phyloP scores from a whole-genome alignment of 306 rosid genomes.

The Carpinus fangiana region DNA sequence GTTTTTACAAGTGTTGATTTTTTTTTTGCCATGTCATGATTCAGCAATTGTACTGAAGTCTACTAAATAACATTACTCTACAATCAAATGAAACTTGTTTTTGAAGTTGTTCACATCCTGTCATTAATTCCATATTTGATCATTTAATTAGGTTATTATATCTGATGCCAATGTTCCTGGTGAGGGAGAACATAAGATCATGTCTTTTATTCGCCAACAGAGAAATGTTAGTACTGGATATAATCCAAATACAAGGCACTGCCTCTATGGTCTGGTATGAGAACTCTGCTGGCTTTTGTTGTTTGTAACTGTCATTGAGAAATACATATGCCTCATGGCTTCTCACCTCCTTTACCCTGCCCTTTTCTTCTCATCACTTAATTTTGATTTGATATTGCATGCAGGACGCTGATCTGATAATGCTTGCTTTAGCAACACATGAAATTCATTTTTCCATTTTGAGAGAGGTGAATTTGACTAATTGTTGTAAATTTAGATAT shows the following conservation, averaged over 20 bases:
- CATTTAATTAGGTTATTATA: slow-evolving; percentile 40
- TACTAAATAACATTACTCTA: no score
- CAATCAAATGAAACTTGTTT: no score
- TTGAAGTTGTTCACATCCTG: not conserved
- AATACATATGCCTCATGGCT: not conserved
- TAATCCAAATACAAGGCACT: slow-evolving; percentile 53
- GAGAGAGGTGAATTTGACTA: slow-evolving; percentile 47
- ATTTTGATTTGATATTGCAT: not conserved
- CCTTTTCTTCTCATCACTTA: not conserved
- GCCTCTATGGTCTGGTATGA: slow-evolving; percentile 61
- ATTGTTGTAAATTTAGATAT: not conserved
- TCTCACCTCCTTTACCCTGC: not conserved
- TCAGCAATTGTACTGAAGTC: no score
- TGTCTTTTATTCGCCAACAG: slow-evolving; percentile 44
- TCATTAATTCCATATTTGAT: not conserved
- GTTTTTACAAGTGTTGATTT: no score
- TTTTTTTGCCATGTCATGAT: no score
- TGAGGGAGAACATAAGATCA: slow-evolving; percentile 68
- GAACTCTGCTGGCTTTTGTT: not conserved
- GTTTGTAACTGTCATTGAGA: not conserved
- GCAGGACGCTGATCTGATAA: slow-evolving; percentile 68
- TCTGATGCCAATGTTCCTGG: slow-evolving; percentile 75
- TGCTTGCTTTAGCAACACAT: slow-evolving; percentile 57
- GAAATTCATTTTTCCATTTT: slow-evolving; percentile 65
- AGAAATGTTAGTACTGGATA: slow-evolving; percentile 30